Conservation (phyloP, 805 yeast species). For the Tetrapisispora taiwanensis region DNA sequence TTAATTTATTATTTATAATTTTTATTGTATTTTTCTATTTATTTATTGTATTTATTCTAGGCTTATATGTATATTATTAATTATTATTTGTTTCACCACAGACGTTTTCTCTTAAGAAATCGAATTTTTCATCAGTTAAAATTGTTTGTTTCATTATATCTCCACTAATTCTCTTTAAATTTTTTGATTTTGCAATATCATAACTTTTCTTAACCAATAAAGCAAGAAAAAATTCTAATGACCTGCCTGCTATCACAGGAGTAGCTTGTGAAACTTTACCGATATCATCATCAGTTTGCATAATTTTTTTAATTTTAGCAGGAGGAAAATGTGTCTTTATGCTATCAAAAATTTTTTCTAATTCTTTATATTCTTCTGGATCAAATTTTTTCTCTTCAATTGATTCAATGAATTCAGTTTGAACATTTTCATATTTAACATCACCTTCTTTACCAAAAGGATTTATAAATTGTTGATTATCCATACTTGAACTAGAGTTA, state of each 20-base stretch:
- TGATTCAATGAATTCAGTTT: neutral
- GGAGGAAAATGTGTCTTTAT: conserved; percentile 82
- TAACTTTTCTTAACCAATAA: conserved; percentile 79
- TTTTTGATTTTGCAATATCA: conserved; percentile 61
- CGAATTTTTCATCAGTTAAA: conserved; percentile 79
- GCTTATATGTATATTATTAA: neutral
- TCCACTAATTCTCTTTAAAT: conserved; percentile 72
- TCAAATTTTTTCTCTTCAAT: neutral
- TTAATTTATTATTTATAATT: too few species aligned
- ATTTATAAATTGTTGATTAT: neutral
- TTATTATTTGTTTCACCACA: conserved; percentile 15
- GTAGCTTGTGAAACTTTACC: conserved; percentile 99
- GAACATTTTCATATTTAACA: neutral
- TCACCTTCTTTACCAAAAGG: neutral
- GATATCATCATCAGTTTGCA: conserved; percentile 97
- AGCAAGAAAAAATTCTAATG: conserved; percentile 84
- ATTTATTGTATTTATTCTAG: neutral
- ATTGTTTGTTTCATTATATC: conserved; percentile 79
- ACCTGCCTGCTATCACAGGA: conserved; percentile 94
- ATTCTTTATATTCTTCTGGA: conserved; percentile 4
- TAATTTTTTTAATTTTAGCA: conserved; percentile 88
- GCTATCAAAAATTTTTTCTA: conserved; percentile 23
- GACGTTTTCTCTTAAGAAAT: conserved; percentile 64
- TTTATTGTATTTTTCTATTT: neutral
- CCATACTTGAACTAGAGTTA: neutral